phyloP scores from a whole-genome alignment of 2,329 filamentous ascomycete species.

The Zalaria obscura region DNA sequence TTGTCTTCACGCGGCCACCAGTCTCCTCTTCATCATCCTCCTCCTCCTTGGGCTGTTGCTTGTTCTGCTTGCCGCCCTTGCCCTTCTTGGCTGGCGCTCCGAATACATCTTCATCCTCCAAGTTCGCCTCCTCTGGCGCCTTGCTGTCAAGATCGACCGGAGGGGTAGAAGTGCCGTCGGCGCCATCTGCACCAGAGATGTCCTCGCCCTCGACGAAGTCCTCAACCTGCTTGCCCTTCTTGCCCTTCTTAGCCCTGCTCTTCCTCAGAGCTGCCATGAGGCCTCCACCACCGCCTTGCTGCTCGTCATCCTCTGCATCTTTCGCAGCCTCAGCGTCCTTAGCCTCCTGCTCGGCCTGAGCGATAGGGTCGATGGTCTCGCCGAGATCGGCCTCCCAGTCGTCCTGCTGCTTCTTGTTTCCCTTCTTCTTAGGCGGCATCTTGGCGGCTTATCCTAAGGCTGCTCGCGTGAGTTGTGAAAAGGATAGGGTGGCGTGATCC shows the following conservation, averaged over 20 bases:
- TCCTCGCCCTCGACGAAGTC: constrained; percentile 60
- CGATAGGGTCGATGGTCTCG: constrained; percentile 54
- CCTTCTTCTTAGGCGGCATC: constrained; percentile 92
- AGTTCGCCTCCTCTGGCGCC: constrained; percentile 63
- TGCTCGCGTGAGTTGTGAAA: too few relatives aligned
- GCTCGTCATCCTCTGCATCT: constrained; percentile 35
- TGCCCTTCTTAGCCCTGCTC: constrained; percentile 65
- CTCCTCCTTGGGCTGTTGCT: constrained; percentile 26
- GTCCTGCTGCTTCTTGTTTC: constrained; percentile 68
- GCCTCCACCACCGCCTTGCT: constrained; percentile 33
- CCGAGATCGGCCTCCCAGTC: constrained; percentile 93
- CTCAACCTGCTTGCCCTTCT: constrained; percentile 65
- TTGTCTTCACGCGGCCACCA: constrained; percentile 66
- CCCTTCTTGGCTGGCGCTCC: constrained; percentile 61
- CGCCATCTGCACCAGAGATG: constrained; percentile 27
- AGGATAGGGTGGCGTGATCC: too few relatives aligned
- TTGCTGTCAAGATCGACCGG: constrained; percentile 42
- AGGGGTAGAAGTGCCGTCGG: constrained; percentile 23
- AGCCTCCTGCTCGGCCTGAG: constrained; percentile 31
- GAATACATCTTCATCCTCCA: constrained; percentile 62
- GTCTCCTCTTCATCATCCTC: constrained; percentile 40
- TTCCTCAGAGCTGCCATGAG: constrained; percentile 35
- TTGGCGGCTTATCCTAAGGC: constrained; percentile 11
- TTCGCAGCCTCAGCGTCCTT: constrained; percentile 31
- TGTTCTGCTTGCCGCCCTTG: constrained; percentile 34